Base-by-base conservation (phyloP, 116 monocot genomes). In the Cymodocea nodosa region DNA sequence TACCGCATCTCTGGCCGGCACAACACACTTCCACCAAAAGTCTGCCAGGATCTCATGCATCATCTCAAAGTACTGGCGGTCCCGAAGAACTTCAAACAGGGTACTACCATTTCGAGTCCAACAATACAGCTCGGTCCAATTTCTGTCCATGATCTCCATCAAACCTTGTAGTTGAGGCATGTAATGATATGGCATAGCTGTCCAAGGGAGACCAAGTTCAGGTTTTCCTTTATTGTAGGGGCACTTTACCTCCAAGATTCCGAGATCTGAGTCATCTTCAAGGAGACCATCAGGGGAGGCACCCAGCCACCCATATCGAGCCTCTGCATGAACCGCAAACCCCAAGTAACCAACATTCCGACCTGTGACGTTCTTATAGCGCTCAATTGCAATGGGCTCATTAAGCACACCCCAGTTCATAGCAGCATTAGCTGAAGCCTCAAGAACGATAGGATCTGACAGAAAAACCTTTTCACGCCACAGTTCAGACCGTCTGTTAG, bases 81-180 rank as follows among this genome's bases (percentile, higher is more conserved):
- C 85, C 13, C 97, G 68, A 10, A 48, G 25, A 4, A 97, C 82
- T 35, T 85, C 73, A 69, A 97, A 91, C 1, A 88, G 60, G 0
- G 78, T 71, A 53, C 91, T 91, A 1, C 97, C 97, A 52, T 85
- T 97, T 1, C 77, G 80, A 14, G 88, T 97, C 91, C 97, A 97
- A 37, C 97, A 97, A 50, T 88, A 97, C 64, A 97, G 49, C 65
- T 97, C 97, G 12, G 84, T 91, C 97, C 97, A 97, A n/a, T 91
- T 85, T 18, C 87, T 65, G 64, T 82, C 81, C 91, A 97, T 88
- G 61, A 97, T 84, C 82, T 97, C 97, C 97, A 97, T 97, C 73
- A 84, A 83, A 5, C 97, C 97, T 59, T 97, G 97, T 40, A 97
- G 76, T 70, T 97, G 97, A 1, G 97, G 97, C 85, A 97, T 85